Base-by-base conservation (phyloP, 192 early-diverging fungal genomes). In the Podila verticillata region DNA sequence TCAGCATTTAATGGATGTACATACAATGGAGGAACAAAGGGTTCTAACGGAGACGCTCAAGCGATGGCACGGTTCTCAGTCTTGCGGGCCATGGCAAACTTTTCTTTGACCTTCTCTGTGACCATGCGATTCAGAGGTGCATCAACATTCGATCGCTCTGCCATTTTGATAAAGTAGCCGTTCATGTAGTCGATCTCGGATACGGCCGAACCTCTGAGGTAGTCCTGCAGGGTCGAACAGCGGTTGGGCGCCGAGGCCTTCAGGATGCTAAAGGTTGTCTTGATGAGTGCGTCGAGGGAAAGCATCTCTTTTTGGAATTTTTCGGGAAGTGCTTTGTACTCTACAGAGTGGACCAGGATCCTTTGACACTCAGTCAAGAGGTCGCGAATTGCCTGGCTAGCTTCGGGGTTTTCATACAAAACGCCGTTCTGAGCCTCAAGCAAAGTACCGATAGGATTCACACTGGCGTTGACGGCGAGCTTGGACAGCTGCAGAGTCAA, bases 391-490 rank as follows among this genome's bases (percentile, higher is more conserved):
- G 71, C 60, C 34, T 70, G 44, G 17, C 57, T 56, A 47, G 65
- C 68, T 4, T 70, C 7, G 13, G 57, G n/a, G 0, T 48, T 32
- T 7, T 79, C 71, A 8, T 84, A 66, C 35, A 92, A 35, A 10
- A 65, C 82, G 2, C 90, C 89, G 65, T 93, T 93, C 59, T 74
- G 86, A 15, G 84, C 74, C 24, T 81, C 84, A 7, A 88, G 71
- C 47, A 92, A 65, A 12, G 91, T 88, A 1, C 91, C 88, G 10
- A 91, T 67, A 3, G 92, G 92, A 48, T 92, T 92, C 61, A 93
- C 87, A 22, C 85, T 84, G 0, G 87, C 82, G 66, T 93, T 93
- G 65, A 91, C 87, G 17, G 88, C 89, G 15, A 91, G 82, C 81
- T 93, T 92, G 8, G 85, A 79, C 22, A 79, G 65, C 22, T 79